phyloP scores from a whole-genome alignment of 2,329 filamentous ascomycete species.

The Trichophyton mentagrophytes region DNA sequence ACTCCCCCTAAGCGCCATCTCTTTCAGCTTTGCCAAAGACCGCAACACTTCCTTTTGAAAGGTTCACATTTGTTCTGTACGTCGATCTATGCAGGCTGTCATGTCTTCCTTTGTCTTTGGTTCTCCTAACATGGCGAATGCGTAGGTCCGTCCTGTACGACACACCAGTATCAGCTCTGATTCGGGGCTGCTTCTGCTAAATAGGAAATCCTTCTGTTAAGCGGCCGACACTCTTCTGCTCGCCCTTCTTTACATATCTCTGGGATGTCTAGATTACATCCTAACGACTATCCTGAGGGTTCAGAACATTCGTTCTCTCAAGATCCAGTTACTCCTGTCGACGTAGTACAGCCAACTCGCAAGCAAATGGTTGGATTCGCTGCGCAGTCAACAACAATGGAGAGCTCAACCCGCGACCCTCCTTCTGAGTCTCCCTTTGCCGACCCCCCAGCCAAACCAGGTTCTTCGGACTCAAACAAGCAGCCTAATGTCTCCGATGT shows the following conservation, averaged over 20 bases:
- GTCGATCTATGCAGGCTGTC: not conserved
- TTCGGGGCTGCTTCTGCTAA: not conserved
- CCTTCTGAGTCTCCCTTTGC: constrained; percentile 36
- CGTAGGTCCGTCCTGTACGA: not conserved
- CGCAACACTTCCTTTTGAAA: not conserved
- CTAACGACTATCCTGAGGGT: constrained; percentile 7
- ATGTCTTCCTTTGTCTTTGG: not conserved
- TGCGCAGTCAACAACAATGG: constrained; percentile 18
- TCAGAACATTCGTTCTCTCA: constrained; percentile 12
- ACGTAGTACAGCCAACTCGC: constrained; percentile 25
- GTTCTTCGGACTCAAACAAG: constrained; percentile 45
- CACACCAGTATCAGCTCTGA: not conserved
- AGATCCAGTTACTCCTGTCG: constrained; percentile 25
- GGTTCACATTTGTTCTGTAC: not conserved
- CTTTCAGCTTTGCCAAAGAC: not conserved
- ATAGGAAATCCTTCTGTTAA: not conserved
- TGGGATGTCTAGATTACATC: constrained; percentile 12
- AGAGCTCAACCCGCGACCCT: constrained; percentile 38
- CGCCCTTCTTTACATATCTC: not conserved
- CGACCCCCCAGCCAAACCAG: constrained; percentile 35
- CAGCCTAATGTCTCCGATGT: constrained; percentile 58
- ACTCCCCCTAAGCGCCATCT: not conserved
- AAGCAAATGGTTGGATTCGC: constrained; percentile 20
- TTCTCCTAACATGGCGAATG: not conserved
- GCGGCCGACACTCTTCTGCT: not conserved